Base-by-base conservation (phyloP, 176 grass and related monocot genomes). In the Carex kokanica region DNA sequence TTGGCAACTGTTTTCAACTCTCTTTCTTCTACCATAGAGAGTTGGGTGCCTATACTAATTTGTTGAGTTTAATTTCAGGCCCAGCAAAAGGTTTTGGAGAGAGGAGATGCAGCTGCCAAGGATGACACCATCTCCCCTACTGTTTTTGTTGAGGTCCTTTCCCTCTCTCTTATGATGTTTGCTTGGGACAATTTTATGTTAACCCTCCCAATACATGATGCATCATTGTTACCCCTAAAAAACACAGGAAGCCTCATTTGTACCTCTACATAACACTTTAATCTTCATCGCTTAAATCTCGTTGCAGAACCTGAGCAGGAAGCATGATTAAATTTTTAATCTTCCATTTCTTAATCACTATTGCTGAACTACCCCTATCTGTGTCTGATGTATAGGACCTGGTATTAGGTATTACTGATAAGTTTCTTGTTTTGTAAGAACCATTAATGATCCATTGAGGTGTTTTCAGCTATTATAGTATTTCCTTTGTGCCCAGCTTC, bases 61-160 rank as follows among this genome's bases (percentile, higher is more conserved):
- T 78, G 24, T 11, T 78, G 51, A 29, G 51, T 78, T 59, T 67
- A 58, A 82, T 85, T 83, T 84, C 86, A 98, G 92, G 83, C 88
- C 87, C 92, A 98, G 84, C 87, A 91, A 67, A 98, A 93, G 47
- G 86, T 91, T 84, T 15, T 95, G 67, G 91, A 90, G 88, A 98
- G 85, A 74, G 92, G 80, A n/a, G 83, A 86, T 85, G 73, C 34
- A 40, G 83, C 21, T 84, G 60, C 74, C 67, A 56, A 91, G 31
- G 95, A 90, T 43, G 90, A 98, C 77, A 84, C 89, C 78, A 91
- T 93, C 36, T 80, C 88, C 84, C 89, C 91, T 15, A 98, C 90
- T 25, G 78, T 93, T 57, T 95, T 93, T 82, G 91, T 98, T 65
- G 89, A 95, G 89, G 95, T 98, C 17, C 60, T 82, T 31, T 25